Evolutionary conservation across 164 flowering plant species (phyloP), one percentile per base, ranked within the genome.

Genomic region (Stephania cephalantha): DNA sequence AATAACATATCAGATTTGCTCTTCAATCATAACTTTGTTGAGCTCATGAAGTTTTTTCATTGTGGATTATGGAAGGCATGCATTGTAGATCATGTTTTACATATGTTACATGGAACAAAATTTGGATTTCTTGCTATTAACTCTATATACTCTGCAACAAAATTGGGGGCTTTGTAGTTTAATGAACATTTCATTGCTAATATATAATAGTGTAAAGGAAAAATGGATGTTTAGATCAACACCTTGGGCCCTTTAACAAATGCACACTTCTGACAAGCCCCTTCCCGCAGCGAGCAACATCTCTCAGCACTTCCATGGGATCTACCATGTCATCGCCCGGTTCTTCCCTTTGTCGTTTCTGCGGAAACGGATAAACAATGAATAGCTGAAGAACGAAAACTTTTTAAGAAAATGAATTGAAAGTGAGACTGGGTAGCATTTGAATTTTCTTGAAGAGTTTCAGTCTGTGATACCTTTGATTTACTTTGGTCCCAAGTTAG

Each of bases 331-430:
- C 90, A 44, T 85, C 88, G 18, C 13, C 78, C 10, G 29, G 74
- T 70, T 82, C 91, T 46, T 89, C 95, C 73, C 95, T 83, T 53
- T 44, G 84, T 7, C 98, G 87, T 81, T 93, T 95, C 98, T 95
- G 88, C 22, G 78, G 75, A 71, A 71, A 2, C 30, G 58, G 69
- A 29, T 66, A 48, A 10, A 53, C 68, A 30, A 30, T 71, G 29
- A 50, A 17, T 13, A 4, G 30, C 42, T 35, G 42, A 35, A 35
- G 3, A 4, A 35, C 4, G 58, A 45, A 71, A 18, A 64, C 6
- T 30, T 50, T 50, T 50, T 9, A 35, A 10, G 48, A 6, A 6
- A 12, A 72, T 58, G 10, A 10, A 42, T 74, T 12, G 8, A 20
- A 10, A 48, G 66, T 18, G 9, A 10, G 7, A 69, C 10, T 7